Conservation (phyloP, 805 yeast species). For the Blastobotrys mokoenaii region DNA sequence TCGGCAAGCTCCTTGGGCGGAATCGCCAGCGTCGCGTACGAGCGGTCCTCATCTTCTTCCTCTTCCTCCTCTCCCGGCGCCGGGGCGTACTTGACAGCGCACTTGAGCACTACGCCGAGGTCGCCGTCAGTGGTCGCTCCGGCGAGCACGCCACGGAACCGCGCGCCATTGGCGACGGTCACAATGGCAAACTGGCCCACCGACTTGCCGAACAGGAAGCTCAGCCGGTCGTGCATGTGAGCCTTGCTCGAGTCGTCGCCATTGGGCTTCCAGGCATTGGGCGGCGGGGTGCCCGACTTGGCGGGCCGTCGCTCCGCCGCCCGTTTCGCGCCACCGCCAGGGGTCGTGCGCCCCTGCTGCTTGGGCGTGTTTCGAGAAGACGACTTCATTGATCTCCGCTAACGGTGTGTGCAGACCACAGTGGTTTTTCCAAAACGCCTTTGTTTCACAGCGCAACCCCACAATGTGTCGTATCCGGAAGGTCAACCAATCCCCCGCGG, state of each 20-base stretch:
- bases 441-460: no score
- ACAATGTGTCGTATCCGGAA: no score
- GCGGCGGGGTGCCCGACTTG: neutral
- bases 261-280: neutral
- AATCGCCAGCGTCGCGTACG: constrained; percentile 38
- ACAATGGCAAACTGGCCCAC: constrained; percentile 51
- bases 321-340: no score
- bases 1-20: constrained; percentile 44
- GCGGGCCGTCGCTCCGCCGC: neutral
- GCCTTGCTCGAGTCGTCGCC: neutral
- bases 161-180: constrained; percentile 54
- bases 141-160: constrained; percentile 49
- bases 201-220: constrained; percentile 47
- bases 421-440: no score
- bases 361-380: no score
- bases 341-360: no score
- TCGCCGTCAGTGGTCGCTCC: constrained; percentile 39
- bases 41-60: constrained; percentile 28
- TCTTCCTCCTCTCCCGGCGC: constrained; percentile 30
- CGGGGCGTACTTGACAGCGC: constrained; percentile 37
- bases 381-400: no score
- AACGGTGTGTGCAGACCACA: no score
- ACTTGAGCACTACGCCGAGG: constrained; percentile 47
- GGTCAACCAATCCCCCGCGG: no score
- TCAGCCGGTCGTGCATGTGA: constrained; percentile 47